Conservation (phyloP, 192 early-diverging fungal genomes). For the Coemansia sp. region DNA sequence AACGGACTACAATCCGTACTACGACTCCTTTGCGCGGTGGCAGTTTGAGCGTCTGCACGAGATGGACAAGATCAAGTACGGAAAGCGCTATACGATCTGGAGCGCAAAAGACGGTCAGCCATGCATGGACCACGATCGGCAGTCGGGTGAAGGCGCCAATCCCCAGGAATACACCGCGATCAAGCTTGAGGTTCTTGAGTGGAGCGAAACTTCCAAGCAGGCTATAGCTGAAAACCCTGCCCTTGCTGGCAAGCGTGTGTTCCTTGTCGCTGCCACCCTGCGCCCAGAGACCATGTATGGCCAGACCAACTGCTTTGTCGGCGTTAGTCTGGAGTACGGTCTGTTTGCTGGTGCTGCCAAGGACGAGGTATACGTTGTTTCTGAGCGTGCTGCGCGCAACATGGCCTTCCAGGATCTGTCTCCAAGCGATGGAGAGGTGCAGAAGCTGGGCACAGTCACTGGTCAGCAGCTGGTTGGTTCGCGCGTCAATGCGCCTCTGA, state of each 20-base stretch:
- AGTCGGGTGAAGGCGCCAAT: constrained; percentile 87
- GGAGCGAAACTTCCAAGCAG: constrained; percentile 56
- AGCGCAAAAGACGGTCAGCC: constrained; percentile 92
- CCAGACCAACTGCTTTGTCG: constrained; percentile 98
- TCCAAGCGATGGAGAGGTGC: constrained; percentile 62
- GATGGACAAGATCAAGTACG: constrained; percentile 87
- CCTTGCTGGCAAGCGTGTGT: constrained; percentile 77
- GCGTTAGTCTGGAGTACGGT: constrained; percentile 88
- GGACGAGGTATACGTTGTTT: constrained; percentile 83
- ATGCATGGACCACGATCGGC: constrained; percentile 99
- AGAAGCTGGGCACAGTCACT: constrained; percentile 71
- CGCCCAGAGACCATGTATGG: constrained; percentile 99
- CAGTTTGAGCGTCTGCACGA: constrained; percentile 89
- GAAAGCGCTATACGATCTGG: constrained; percentile 96
- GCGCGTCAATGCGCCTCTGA: constrained; percentile 86
- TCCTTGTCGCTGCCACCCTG: constrained; percentile 91
- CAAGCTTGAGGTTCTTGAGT: constrained; percentile 82
- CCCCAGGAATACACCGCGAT: constrained; percentile 96
- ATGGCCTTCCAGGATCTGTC: constrained; percentile 95
- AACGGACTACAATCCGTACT: constrained; percentile 97
- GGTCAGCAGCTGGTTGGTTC: constrained; percentile 85
- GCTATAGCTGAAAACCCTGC: constrained; percentile 51
- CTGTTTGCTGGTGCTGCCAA: constrained; percentile 73
- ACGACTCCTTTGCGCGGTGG: constrained; percentile 97
- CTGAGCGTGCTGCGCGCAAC: constrained; percentile 92